Evolutionary conservation across 768 basidiomycete genomes (phyloP).

Genomic region (Suillus decipiens): DNA sequence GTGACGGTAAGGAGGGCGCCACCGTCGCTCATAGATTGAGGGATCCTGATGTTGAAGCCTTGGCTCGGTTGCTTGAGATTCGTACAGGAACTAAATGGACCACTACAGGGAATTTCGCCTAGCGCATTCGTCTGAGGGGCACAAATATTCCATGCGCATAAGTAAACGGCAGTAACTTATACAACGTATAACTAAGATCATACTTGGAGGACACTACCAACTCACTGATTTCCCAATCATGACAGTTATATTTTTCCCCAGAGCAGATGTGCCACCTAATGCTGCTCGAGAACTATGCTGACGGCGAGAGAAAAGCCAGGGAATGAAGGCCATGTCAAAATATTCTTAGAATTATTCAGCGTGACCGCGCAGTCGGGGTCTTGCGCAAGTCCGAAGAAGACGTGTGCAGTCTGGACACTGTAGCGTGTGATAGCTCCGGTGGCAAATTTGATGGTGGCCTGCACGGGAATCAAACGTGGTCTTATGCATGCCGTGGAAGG

Average conservation of each 20-base stretch:
- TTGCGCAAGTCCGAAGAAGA: not conserved
- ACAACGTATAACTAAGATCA: not conserved
- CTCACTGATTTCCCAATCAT: constrained; percentile 5
- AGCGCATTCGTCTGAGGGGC: constrained; percentile 20
- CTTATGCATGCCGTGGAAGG: too few relatives aligned
- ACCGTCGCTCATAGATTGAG: not conserved
- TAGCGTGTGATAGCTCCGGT: not conserved
- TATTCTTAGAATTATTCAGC: not conserved
- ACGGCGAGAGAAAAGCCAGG: too few relatives aligned
- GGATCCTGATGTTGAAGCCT: not conserved
- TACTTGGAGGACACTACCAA: not conserved
- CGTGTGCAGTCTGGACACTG: too few relatives aligned
- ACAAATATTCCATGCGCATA: constrained; percentile 26
- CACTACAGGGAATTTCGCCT: constrained; percentile 32
- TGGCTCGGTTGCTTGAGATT: constrained; percentile 1
- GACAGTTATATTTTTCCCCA: not conserved
- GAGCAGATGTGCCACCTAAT: not conserved
- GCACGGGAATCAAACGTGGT: not conserved
- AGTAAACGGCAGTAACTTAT: constrained; percentile 31
- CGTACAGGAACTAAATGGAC: constrained; percentile 25
- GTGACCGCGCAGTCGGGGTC: not conserved
- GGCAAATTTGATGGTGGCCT: not conserved
- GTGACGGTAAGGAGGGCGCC: constrained; percentile 2
- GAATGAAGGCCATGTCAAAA: not conserved
- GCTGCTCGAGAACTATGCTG: not conserved